Percentiles rank a stretch among this genome's conserved stretches.
phyloP scores from a whole-genome alignment of 495 filamentous ascomycete genomes.

The Margaritispora aquatica region DNA sequence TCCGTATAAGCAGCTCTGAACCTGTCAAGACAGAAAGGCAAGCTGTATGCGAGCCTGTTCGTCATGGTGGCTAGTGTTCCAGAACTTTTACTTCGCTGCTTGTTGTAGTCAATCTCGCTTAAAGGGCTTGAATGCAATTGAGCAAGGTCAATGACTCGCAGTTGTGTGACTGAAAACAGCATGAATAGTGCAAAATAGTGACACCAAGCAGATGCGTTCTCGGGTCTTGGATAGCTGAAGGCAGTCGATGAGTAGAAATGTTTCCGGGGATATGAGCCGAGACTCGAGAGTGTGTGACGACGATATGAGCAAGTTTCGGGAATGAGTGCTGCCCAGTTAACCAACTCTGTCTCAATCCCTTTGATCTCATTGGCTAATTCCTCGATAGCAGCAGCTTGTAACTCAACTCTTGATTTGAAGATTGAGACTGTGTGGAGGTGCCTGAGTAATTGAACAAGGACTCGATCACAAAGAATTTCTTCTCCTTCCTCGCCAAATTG shows the following conservation, averaged over 20 bases:
- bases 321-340: constrained; percentile 12
- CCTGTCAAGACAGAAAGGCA: constrained; percentile 14
- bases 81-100: background rate
- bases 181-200: constrained; percentile 20
- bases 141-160: constrained; percentile 14
- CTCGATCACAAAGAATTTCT: constrained; percentile 20
- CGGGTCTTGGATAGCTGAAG: constrained; percentile 19
- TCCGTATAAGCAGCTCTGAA: background rate
- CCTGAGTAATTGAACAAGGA: constrained; percentile 13
- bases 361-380: constrained; percentile 1
- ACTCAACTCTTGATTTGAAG: background rate
- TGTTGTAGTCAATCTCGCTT: background rate
- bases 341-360: constrained; percentile 16
- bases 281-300: constrained; percentile 6
- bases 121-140: background rate
- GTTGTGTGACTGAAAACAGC: constrained; percentile 21
- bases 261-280: background rate
- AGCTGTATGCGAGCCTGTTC: constrained; percentile 6
- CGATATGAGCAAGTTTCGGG: constrained; percentile 12
- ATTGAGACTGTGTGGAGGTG: background rate
- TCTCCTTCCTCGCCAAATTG: constrained; percentile 20
- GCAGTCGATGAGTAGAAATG: constrained; percentile 9
- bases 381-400: background rate
- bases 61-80: background rate
- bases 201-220: constrained; percentile 19